Percentiles rank a stretch among this genome's conserved stretches.
Evolutionary conservation across 2,329 filamentous ascomycete genomes (phyloP).

Genomic region (Dactylellina haptotyla): DNA sequence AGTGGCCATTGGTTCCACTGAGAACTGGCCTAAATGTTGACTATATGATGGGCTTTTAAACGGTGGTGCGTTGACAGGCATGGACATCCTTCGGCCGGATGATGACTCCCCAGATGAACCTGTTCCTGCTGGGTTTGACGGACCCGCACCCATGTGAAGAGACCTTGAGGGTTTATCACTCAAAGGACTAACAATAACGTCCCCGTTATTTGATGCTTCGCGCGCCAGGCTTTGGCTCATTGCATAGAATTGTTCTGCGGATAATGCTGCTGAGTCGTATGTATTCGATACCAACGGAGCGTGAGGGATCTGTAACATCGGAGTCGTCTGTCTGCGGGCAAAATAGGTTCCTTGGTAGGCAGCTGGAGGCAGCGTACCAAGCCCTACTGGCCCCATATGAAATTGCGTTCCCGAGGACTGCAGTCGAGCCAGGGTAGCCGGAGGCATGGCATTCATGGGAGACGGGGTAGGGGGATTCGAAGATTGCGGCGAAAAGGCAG

Average conservation of each 20-base stretch:
- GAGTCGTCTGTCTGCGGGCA: constrained; percentile 11
- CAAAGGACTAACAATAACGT: constrained; percentile 3
- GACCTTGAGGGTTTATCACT: constrained; percentile 4
- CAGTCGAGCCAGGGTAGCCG: background rate
- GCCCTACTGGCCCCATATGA: constrained; percentile 22
- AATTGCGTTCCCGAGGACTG: constrained; percentile 20
- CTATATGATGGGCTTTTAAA: background rate
- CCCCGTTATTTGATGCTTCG: background rate
- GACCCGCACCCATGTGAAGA: background rate
- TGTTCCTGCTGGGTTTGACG: background rate
- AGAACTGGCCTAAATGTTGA: too few relatives aligned
- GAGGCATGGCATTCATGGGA: background rate
- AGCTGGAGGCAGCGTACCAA: constrained; percentile 16
- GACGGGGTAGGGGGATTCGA: constrained; percentile 1
- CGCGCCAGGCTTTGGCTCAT: constrained; percentile 10
- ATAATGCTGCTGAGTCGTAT: constrained; percentile 2
- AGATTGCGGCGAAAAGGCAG: background rate
- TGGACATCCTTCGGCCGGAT: background rate
- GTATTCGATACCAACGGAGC: background rate
- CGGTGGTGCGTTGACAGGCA: background rate
- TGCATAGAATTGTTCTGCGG: constrained; percentile 24
- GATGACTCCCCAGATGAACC: constrained; percentile 1
- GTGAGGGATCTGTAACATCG: background rate
- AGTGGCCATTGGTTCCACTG: background rate
- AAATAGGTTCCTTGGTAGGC: constrained; percentile 14